A percentile compares a stretch with the other conserved stretches of the same genome.
Conservation (phyloP, 768 basidiomycete species). For the Hemileccinum rubropunctum region DNA sequence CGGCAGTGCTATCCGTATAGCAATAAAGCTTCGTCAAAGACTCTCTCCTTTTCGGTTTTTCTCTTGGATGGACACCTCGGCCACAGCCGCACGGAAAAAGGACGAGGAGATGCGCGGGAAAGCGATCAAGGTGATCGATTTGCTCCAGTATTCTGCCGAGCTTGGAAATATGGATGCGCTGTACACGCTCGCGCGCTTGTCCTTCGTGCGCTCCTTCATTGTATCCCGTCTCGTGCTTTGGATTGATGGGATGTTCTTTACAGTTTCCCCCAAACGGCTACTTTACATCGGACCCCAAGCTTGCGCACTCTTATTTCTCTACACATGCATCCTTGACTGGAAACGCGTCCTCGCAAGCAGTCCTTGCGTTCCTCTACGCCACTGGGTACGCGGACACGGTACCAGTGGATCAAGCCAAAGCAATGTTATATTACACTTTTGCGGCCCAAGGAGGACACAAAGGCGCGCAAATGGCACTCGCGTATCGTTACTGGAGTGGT, state of each 20-base stretch:
- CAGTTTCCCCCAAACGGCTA: constrained; percentile 75
- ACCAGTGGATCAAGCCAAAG: constrained; percentile 70
- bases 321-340: constrained; percentile 68
- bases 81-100: constrained; percentile 44
- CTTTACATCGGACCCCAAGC: constrained; percentile 57
- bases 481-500: constrained; percentile 93
- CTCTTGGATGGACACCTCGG: constrained; percentile 41
- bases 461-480: constrained; percentile 90
- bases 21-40: constrained; percentile 61
- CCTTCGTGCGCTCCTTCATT: constrained; percentile 49
- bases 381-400: constrained; percentile 74
- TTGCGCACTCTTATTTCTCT: constrained; percentile 62
- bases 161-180: constrained; percentile 74
- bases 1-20: constrained; percentile 66
- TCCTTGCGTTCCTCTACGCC: constrained; percentile 85
- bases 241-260: not conserved
- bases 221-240: not conserved
- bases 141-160: constrained; percentile 78
- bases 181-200: constrained; percentile 62
- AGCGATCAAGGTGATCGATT: constrained; percentile 77
- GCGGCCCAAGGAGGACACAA: constrained; percentile 85
- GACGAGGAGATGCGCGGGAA: constrained; percentile 68
- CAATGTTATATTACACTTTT: constrained; percentile 92
- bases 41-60: constrained; percentile 47
- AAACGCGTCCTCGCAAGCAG: constrained; percentile 83